Conservation (phyloP, 2,329 filamentous ascomycete species). For the Exophiala dermatitidis region DNA sequence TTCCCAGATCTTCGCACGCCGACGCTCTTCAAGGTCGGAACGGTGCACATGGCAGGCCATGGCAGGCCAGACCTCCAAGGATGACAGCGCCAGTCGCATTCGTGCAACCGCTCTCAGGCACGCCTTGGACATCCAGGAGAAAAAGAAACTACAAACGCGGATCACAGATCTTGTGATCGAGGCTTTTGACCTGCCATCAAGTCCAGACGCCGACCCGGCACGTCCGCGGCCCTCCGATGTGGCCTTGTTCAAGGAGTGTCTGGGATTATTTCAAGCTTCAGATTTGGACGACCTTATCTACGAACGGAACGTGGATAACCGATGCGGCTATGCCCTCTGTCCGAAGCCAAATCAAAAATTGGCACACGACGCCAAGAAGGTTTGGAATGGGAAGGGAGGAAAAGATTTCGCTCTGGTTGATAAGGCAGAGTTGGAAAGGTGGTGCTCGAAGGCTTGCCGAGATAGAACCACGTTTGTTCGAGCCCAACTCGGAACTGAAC, state of each 20-base stretch:
- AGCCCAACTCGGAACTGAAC: constrained; percentile 77
- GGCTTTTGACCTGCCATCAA: constrained; percentile 58
- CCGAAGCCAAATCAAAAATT: constrained; percentile 53
- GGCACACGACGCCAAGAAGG: constrained; percentile 45
- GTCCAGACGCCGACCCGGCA: constrained; percentile 45
- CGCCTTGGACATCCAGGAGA: constrained; percentile 72
- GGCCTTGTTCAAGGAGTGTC: constrained; percentile 55
- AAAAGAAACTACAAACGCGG: constrained; percentile 66
- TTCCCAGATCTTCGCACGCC: not conserved
- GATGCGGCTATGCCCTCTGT: constrained; percentile 82
- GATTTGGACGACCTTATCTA: constrained; percentile 86
- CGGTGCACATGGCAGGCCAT: constrained; percentile 8
- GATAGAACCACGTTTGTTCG: constrained; percentile 75
- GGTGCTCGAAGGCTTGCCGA: constrained; percentile 77
- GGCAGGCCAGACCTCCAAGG: constrained; percentile 6
- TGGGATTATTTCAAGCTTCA: constrained; percentile 70
- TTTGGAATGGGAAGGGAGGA: constrained; percentile 51
- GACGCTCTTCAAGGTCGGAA: not conserved
- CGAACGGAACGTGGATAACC: constrained; percentile 75
- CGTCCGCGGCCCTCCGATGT: constrained; percentile 55
- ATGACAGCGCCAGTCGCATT: constrained; percentile 31
- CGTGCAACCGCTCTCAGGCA: constrained; percentile 68
- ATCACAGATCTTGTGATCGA: constrained; percentile 67
- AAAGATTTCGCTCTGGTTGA: constrained; percentile 59
- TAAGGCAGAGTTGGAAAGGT: constrained; percentile 68